phyloP scores from a whole-genome alignment of 2,329 filamentous ascomycete species.

The Basipetospora sp. region DNA sequence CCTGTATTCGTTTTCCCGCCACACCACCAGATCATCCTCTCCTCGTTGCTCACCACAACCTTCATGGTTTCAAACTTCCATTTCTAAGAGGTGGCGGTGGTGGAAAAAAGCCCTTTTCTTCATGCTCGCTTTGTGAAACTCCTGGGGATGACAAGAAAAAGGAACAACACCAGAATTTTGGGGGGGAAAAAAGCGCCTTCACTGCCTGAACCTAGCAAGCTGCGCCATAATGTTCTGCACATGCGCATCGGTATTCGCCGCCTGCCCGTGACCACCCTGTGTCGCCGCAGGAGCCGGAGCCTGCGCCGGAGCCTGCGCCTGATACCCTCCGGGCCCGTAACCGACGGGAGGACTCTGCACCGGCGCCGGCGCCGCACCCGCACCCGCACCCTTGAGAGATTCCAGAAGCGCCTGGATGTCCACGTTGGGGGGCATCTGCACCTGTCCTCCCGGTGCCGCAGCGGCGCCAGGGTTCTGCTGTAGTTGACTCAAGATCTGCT shows the following conservation, averaged over 20 bases:
- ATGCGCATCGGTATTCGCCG: slow-evolving; percentile 25
- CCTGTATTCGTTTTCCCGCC: no score
- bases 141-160: neutral
- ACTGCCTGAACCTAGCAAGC: slow-evolving; percentile 49
- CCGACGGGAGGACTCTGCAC: slow-evolving; percentile 15
- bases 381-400: slow-evolving; percentile 20
- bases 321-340: slow-evolving; percentile 17
- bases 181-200: slow-evolving; percentile 6
- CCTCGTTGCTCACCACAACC: no score
- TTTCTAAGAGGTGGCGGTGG: no score
- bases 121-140: no score
- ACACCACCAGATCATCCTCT: no score
- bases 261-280: slow-evolving; percentile 9
- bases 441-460: slow-evolving; percentile 9
- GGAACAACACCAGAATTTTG: neutral
- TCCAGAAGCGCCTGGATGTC: slow-evolving; percentile 34
- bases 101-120: no score
- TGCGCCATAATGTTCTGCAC: slow-evolving; percentile 65
- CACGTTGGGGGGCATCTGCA: slow-evolving; percentile 15
- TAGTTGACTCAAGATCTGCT: slow-evolving; percentile 11
- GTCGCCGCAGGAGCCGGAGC: neutral
- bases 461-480: slow-evolving; percentile 30
- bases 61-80: no score
- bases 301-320: slow-evolving; percentile 9
- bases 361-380: slow-evolving; percentile 12